These are phyloP conservation scores for Monosporascus sp. DNA, from an alignment of 2,329 filamentous ascomycete genomes.

Conservation along the genomic window DNA sequence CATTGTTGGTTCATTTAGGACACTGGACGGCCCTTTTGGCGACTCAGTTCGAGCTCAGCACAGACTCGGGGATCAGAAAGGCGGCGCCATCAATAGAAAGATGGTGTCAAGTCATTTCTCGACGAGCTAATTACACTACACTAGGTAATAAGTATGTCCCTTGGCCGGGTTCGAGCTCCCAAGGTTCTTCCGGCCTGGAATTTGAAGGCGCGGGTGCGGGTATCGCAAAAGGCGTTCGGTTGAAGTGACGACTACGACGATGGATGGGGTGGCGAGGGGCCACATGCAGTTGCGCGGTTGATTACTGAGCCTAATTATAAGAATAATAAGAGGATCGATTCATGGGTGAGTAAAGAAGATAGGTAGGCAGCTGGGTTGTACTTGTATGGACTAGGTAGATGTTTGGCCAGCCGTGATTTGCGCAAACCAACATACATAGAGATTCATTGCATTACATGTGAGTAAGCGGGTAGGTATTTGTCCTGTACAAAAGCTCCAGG, in stretches of 20 bases:
- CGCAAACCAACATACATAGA: neutral
- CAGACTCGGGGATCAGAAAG: slow-evolving; percentile 10
- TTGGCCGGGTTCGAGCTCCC: too few relatives aligned
- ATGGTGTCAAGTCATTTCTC: slow-evolving; percentile 14
- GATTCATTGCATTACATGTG: neutral
- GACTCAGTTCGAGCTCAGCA: neutral
- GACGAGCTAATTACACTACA: neutral
- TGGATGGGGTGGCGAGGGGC: too few relatives aligned
- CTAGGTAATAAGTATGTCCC: neutral
- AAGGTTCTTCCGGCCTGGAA: neutral
- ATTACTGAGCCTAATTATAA: neutral
- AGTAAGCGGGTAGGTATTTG: too few relatives aligned
- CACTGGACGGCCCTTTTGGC: neutral
- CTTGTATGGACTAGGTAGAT: neutral
- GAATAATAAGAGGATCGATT: neutral
- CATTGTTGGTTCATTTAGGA: slow-evolving; percentile 47
- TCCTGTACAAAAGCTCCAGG: neutral
- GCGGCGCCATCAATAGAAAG: slow-evolving; percentile 21
- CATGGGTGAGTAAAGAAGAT: neutral
- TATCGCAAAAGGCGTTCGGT: neutral
- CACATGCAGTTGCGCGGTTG: neutral
- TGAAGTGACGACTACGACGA: too few relatives aligned
- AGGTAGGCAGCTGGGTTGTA: neutral
- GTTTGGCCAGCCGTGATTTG: neutral
- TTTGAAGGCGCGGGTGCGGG: neutral